Evolutionary conservation across 768 basidiomycete genomes (phyloP), one percentile per base, ranked within the genome.

Genomic region (Pisolithus microcarpus): DNA sequence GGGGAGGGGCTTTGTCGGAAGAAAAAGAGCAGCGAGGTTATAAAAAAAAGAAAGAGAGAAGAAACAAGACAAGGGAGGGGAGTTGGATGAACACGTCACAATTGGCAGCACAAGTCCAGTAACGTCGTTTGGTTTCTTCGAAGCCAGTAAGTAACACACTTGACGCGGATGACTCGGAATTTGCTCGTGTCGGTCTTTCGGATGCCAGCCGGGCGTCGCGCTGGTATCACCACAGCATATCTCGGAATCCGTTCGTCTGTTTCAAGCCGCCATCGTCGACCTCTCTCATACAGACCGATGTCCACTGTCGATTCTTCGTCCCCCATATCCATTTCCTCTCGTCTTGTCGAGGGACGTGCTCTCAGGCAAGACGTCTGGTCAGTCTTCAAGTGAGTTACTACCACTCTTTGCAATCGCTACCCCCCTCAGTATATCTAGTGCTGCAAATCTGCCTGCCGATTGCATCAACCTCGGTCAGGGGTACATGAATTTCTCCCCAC

Each of bases 401-500:
- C 43, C 51, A 47, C 50, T 51, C 34, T 42, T 23, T 38, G 43
- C 34, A 13, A 11, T 34, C 34, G 11, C 38, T 31, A 46, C 42
- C 43, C 56, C 21, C 48, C 38, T 50, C n/a, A 18, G 44, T 23
- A 36, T 43, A 60, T 53, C 18, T 64, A 96, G 92, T 64, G 91
- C 79, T 40, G 84, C 77, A 38, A 95, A 96, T 61, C 77, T 98
- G 56, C 95, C 95, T 0, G 56, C 80, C 9, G 91, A 97, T 64
- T 91, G 91, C 57, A 87, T 99, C 64, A 99, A 99, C 69, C 84
- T 99, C 40, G 95, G 95, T 4, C 95, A 85, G 66, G 87, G 87
- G 4, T 94, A 91, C 70, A 94, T 94, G 91, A 92, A 92, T 74
- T 94, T 93, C 64, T 66, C 81, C 1, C 91, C 91, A 15, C 90